Evolutionary conservation across 768 basidiomycete species (phyloP).

Genomic region (Boletus insuetus): DNA sequence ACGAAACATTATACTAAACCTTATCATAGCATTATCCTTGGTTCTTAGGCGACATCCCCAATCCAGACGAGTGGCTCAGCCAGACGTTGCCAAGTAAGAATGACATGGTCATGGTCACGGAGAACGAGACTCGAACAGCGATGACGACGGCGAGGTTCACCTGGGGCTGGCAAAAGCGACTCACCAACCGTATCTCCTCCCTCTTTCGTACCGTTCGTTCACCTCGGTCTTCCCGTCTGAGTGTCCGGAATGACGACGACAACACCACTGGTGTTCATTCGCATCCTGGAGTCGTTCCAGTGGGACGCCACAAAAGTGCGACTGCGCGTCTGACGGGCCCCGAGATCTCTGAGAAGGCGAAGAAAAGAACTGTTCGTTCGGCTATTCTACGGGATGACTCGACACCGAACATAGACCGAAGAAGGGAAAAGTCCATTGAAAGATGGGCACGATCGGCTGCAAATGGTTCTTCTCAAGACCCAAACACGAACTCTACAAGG

Average conservation of each 20-base stretch:
- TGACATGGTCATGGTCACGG: conserved; percentile 58
- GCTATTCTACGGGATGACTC: conserved; percentile 20
- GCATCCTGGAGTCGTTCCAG: conserved; percentile 23
- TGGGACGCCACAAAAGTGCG: conserved; percentile 28
- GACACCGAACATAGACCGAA: conserved; percentile 17
- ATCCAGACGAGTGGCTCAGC: conserved; percentile 69
- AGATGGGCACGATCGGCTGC: conserved; percentile 32
- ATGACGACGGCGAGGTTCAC: conserved; percentile 64
- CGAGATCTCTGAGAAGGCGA: conserved; percentile 27
- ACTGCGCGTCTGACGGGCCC: conserved; percentile 11
- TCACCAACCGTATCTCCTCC: conserved; percentile 45
- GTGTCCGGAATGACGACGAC: conserved; percentile 14
- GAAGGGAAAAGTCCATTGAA: conserved; percentile 33
- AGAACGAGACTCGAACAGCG: conserved; percentile 74
- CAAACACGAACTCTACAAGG: conserved; percentile 10
- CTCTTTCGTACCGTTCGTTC: conserved; percentile 45
- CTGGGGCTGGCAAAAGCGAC: conserved; percentile 52
- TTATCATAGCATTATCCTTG: conserved; percentile 53
- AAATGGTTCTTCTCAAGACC: conserved; percentile 20
- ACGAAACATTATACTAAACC: neutral
- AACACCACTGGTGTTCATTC: conserved; percentile 32
- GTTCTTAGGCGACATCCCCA: conserved; percentile 65
- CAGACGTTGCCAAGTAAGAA: conserved; percentile 52
- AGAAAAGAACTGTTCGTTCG: conserved; percentile 22
- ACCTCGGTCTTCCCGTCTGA: conserved; percentile 16